phyloP scores from a whole-genome alignment of 2,329 filamentous ascomycete genomes.

The Rhytidhysteron rufulum region DNA sequence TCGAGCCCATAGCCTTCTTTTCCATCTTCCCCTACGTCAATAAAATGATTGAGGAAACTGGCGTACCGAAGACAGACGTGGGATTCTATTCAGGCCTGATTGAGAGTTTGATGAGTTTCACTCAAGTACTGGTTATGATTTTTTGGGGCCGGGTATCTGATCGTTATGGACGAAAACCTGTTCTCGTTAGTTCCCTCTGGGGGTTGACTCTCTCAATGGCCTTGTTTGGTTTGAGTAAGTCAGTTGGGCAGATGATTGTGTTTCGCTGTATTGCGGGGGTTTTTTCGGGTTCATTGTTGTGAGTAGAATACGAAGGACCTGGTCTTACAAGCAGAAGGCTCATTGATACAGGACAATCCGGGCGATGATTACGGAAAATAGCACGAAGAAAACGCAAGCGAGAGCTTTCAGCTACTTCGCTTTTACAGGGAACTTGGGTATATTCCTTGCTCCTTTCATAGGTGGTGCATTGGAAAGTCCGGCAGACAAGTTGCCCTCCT shows the following conservation, averaged over 20 bases:
- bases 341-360: slow-evolving; percentile 53
- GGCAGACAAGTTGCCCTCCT: slow-evolving; percentile 56
- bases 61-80: slow-evolving; percentile 60
- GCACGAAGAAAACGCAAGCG: slow-evolving; percentile 66
- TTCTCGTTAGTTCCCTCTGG: slow-evolving; percentile 63
- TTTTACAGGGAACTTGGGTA: slow-evolving; percentile 69
- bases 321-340: neutral
- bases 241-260: slow-evolving; percentile 70
- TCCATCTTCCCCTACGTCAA: slow-evolving; percentile 78
- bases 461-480: slow-evolving; percentile 69
- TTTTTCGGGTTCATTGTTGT: slow-evolving; percentile 69
- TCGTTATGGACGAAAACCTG: slow-evolving; percentile 66
- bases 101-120: slow-evolving; percentile 65
- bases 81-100: slow-evolving; percentile 79
- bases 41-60: slow-evolving; percentile 66
- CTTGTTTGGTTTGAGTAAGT: slow-evolving; percentile 64
- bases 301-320: slow-evolving; percentile 7
- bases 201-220: slow-evolving; percentile 60
- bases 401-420: slow-evolving; percentile 73
- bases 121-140: slow-evolving; percentile 75
- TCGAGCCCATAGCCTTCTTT: slow-evolving; percentile 81
- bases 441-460: slow-evolving; percentile 67
- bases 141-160: slow-evolving; percentile 65
- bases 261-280: slow-evolving; percentile 68
- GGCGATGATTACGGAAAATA: slow-evolving; percentile 73